Evolutionary conservation across 2,329 filamentous ascomycete species (phyloP).

Genomic region (Claviceps sorghi): DNA sequence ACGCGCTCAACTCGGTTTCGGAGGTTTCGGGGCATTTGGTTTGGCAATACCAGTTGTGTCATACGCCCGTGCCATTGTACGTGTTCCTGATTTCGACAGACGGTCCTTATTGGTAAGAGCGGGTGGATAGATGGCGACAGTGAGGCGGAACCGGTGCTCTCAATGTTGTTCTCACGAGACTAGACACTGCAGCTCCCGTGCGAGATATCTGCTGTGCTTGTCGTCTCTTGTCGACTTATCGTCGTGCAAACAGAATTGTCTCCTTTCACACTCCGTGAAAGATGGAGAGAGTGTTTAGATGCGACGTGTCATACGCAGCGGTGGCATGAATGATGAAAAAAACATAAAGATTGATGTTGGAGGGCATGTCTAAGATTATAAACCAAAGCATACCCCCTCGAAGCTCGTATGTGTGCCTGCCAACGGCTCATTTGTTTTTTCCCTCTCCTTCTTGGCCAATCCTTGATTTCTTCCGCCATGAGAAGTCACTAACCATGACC

Average conservation of each 20-base stretch:
- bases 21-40: conserved; percentile 21
- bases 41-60: conserved; percentile 24
- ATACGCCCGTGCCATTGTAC: conserved; percentile 21
- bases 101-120: not conserved
- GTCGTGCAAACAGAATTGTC: not conserved
- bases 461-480: not conserved
- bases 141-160: not conserved
- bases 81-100: not conserved
- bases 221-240: not conserved
- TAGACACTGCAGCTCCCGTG: not conserved
- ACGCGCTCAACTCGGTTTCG: conserved; percentile 12
- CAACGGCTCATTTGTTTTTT: conserved; percentile 1
- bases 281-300: not conserved
- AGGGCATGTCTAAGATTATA: conserved; percentile 10
- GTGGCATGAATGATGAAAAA: not conserved
- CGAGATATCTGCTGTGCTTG: not conserved
- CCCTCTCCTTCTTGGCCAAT: not conserved
- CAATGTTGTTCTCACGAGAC: not conserved
- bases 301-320: not conserved
- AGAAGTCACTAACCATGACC: not conserved
- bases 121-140: not conserved
- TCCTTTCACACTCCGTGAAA: too few species aligned
- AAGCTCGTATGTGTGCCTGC: conserved; percentile 2
- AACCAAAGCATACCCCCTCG: conserved; percentile 2
- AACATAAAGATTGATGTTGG: conserved; percentile 1